These are phyloP conservation scores for Epichloe gansuensis DNA, from an alignment of 2,329 filamentous ascomycete genomes.

Conservation along the genomic window DNA sequence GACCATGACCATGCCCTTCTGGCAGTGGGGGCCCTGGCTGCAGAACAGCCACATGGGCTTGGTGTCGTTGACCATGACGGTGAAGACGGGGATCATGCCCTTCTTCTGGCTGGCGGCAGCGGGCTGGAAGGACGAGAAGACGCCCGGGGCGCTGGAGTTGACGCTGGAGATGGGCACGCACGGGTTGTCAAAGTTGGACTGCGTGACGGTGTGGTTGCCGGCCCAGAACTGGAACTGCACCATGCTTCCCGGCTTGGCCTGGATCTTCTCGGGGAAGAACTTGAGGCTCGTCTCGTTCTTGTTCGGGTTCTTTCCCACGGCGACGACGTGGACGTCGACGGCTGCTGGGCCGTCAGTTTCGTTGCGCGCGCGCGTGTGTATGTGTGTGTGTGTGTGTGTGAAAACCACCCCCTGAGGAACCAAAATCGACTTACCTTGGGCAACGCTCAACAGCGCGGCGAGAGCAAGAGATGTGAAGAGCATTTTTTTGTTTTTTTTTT, in stretches of 20 bases:
- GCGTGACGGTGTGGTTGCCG: slow-evolving; percentile 67
- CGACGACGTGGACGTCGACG: slow-evolving; percentile 46
- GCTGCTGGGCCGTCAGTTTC: slow-evolving; percentile 12
- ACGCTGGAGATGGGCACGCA: slow-evolving; percentile 47
- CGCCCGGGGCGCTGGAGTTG: slow-evolving; percentile 40
- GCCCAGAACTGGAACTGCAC: slow-evolving; percentile 55
- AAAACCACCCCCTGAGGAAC: neutral
- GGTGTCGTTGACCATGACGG: slow-evolving; percentile 53
- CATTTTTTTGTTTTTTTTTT: slow-evolving; percentile 23
- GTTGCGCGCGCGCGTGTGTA: neutral
- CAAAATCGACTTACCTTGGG: slow-evolving; percentile 26
- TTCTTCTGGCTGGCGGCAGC: slow-evolving; percentile 38
- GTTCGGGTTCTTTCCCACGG: slow-evolving; percentile 41
- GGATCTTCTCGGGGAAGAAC: slow-evolving; percentile 55
- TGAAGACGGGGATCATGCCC: slow-evolving; percentile 52
- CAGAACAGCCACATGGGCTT: slow-evolving; percentile 73
- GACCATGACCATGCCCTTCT: slow-evolving; percentile 61
- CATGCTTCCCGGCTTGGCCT: slow-evolving; percentile 47
- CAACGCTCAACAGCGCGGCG: slow-evolving; percentile 34
- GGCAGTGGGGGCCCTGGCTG: slow-evolving; percentile 60
- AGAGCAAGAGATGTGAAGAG: slow-evolving; percentile 34
- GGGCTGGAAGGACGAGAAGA: slow-evolving; percentile 57
- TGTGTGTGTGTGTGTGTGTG: too few species aligned
- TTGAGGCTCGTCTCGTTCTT: slow-evolving; percentile 38
- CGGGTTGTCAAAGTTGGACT: slow-evolving; percentile 61